These are phyloP conservation scores for Astragalus membranaceus DNA, from an alignment of 306 rosid species.

Conservation along the genomic window DNA sequence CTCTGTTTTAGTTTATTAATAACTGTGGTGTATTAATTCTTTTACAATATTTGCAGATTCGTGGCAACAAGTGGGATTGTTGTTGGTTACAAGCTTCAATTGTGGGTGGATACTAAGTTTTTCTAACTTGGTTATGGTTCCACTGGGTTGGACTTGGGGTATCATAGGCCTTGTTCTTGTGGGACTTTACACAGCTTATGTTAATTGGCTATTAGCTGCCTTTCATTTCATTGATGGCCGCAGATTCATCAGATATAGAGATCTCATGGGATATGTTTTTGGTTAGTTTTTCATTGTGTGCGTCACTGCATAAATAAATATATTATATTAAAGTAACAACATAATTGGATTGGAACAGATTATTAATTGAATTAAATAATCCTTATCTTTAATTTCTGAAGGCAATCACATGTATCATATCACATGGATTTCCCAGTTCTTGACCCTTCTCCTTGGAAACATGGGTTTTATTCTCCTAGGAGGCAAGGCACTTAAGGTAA, in stretches of 20 bases:
- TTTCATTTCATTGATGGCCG: conserved; percentile 50
- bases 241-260: conserved; percentile 67
- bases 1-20: too few species aligned
- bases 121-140: conserved; percentile 44
- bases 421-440: conserved; percentile 49
- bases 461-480: conserved; percentile 60
- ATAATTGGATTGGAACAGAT: too few species aligned
- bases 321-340: too few species aligned
- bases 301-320: too few species aligned
- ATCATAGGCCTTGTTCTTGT: conserved; percentile 33
- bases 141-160: conserved; percentile 66
- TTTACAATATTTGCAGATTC: too few species aligned
- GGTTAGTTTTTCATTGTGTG: too few species aligned
- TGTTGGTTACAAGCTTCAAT: conserved; percentile 44
- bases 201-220: conserved; percentile 54
- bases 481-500: conserved; percentile 55
- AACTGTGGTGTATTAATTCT: too few species aligned
- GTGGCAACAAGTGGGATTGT: conserved; percentile 65
- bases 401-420: conserved; percentile 39
- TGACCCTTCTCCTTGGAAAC: conserved; percentile 45
- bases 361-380: too few species aligned
- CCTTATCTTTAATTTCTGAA: neutral
- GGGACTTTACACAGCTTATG: conserved; percentile 55
- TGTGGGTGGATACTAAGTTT: conserved; percentile 52
- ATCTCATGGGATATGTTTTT: conserved; percentile 46